Percentiles rank a stretch among this genome's conserved stretches.
These are phyloP conservation scores for Voacanga thouarsii DNA, from an alignment of 257 asterid genomes.

Conservation along the genomic window DNA sequence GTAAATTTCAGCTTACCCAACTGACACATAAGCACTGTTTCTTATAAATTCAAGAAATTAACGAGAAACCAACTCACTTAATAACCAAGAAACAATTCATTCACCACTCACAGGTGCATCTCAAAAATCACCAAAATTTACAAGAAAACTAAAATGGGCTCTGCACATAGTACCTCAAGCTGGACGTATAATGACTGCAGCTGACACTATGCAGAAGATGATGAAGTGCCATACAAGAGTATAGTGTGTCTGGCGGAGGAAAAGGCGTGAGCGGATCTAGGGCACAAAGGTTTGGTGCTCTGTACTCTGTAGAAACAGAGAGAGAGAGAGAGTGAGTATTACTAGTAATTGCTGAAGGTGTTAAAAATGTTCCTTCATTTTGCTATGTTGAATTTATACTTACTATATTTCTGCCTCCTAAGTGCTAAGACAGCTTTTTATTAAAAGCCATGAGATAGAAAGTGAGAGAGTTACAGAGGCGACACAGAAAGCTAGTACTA, in stretches of 20 bases:
- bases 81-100: conserved; percentile 15
- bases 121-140: conserved; percentile 16
- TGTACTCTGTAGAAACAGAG: not conserved
- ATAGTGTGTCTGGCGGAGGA: conserved; percentile 20
- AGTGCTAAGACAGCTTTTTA: conserved; percentile 14
- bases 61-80: conserved; percentile 29
- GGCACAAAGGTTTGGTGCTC: conserved; percentile 35
- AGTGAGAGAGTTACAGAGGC: conserved; percentile 20
- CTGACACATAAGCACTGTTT: not conserved
- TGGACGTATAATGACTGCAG: conserved; percentile 23
- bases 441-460: conserved; percentile 10
- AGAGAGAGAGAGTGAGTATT: not conserved
- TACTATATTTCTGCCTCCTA: not conserved
- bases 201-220: conserved; percentile 20
- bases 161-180: conserved; percentile 27
- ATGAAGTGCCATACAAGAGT: not conserved
- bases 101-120: conserved; percentile 7
- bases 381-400: not conserved
- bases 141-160: conserved; percentile 25
- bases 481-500: conserved; percentile 21
- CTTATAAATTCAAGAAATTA: conserved; percentile 14
- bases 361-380: conserved; percentile 3
- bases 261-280: conserved; percentile 64
- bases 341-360: not conserved
- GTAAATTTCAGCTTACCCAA: conserved; percentile 22